Evolutionary conservation across 176 grass and related monocot species (phyloP).

Genomic region (Olyra latifolia): DNA sequence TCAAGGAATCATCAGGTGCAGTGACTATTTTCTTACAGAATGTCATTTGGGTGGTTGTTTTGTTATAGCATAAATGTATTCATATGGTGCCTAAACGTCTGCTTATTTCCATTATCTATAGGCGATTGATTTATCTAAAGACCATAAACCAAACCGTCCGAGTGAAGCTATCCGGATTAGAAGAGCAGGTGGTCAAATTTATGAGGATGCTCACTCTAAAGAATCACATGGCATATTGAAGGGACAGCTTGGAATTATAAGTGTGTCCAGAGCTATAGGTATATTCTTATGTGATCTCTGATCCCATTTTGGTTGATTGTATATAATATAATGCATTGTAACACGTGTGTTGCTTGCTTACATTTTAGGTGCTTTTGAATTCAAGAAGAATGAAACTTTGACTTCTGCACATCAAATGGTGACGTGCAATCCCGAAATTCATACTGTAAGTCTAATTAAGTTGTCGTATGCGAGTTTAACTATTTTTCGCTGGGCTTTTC

Average conservation of each 20-base stretch:
- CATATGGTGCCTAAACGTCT: conserved; percentile 1
- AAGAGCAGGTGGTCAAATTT: too few relatives aligned
- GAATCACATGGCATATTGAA: too few relatives aligned
- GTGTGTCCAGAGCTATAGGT: conserved; percentile 21
- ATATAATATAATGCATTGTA: neutral
- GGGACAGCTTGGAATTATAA: neutral
- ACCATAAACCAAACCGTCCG: too few relatives aligned
- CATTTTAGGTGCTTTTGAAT: conserved; percentile 3
- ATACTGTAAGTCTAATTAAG: conserved; percentile 16
- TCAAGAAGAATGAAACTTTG: conserved; percentile 9
- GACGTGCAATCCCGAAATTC: conserved; percentile 19
- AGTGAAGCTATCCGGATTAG: too few relatives aligned
- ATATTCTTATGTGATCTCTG: neutral
- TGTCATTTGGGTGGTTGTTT: neutral
- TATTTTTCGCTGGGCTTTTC: too few relatives aligned
- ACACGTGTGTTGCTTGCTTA: neutral
- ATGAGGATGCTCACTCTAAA: too few relatives aligned
- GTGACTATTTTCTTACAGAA: conserved; percentile 23
- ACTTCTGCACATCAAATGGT: conserved; percentile 5
- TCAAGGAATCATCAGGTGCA: conserved; percentile 30
- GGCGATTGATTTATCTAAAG: too few relatives aligned
- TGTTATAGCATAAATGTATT: conserved; percentile 2
- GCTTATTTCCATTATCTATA: too few relatives aligned
- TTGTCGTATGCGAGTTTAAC: neutral
- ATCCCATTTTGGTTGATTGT: neutral